Evolutionary conservation across 257 asterid species (phyloP).

Genomic region (Mentha longifolia): DNA sequence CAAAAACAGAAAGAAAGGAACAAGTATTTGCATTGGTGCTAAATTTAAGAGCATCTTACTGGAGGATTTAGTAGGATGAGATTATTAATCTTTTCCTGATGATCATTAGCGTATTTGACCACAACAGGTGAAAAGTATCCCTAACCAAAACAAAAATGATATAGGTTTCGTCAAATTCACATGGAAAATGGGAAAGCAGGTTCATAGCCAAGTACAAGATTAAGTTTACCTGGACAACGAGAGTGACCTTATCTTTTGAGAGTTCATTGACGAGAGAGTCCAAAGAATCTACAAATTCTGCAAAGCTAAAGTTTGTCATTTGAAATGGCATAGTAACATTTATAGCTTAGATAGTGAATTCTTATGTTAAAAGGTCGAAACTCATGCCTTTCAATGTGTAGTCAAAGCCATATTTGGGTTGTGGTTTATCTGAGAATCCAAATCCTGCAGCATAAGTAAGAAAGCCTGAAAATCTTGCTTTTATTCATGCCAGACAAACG

Average conservation of each 20-base stretch:
- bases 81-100: conserved; percentile 69
- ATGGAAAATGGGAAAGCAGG: not conserved
- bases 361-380: conserved; percentile 3
- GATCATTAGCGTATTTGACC: conserved; percentile 72
- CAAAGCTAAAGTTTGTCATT: conserved; percentile 27
- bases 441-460: conserved; percentile 56
- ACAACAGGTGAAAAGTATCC: conserved; percentile 85
- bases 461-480: not conserved
- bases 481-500: not conserved
- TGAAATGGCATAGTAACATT: conserved; percentile 18
- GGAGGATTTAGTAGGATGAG: conserved; percentile 94
- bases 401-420: conserved; percentile 89
- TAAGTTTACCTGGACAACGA: conserved; percentile 81
- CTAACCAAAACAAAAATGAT: conserved; percentile 44
- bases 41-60: conserved; percentile 41
- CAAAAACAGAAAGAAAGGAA: not conserved
- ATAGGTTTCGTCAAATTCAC: conserved; percentile 14
- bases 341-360: not conserved
- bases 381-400: conserved; percentile 80
- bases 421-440: conserved; percentile 98
- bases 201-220: conserved; percentile 10
- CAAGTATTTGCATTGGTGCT: not conserved
- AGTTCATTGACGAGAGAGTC: conserved; percentile 64
- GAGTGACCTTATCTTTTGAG: conserved; percentile 60
- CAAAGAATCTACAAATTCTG: conserved; percentile 80